phyloP scores from a whole-genome alignment of 192 early-diverging fungal genomes.

The Funneliformis mosseae region DNA sequence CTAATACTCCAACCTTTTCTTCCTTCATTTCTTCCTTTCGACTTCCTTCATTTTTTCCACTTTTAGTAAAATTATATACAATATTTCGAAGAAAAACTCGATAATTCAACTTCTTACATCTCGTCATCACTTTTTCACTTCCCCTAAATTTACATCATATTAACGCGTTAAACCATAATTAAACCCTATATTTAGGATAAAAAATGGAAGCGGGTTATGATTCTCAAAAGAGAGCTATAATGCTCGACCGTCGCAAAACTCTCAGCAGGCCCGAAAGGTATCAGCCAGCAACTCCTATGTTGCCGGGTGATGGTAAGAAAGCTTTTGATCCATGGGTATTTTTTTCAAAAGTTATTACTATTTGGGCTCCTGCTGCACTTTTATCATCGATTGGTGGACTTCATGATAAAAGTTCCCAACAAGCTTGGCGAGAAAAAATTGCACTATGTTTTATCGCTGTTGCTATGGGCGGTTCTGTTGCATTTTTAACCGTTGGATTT shows the following conservation, averaged over 20 bases:
- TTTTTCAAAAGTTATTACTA: slow-evolving; percentile 60
- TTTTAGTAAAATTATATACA: neutral
- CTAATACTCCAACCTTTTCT: neutral
- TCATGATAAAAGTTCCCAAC: slow-evolving; percentile 57
- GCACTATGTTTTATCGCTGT: slow-evolving; percentile 72
- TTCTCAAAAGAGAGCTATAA: neutral
- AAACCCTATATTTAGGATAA: neutral
- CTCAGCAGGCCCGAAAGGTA: slow-evolving; percentile 72
- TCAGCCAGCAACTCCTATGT: slow-evolving; percentile 68
- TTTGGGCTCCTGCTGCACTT: slow-evolving; percentile 60
- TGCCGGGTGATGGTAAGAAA: slow-evolving; percentile 54
- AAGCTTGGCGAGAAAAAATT: slow-evolving; percentile 73
- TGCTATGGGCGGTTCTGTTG: slow-evolving; percentile 65
- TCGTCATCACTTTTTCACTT: neutral
- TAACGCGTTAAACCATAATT: neutral
- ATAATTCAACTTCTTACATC: neutral
- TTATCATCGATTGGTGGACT: slow-evolving; percentile 58
- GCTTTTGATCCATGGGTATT: slow-evolving; percentile 57
- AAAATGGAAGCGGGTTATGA: slow-evolving; percentile 24
- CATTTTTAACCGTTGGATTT: slow-evolving; percentile 74
- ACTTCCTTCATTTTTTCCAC: neutral
- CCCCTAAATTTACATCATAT: neutral
- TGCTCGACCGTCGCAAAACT: slow-evolving; percentile 62
- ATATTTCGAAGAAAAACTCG: neutral
- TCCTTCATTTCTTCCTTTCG: neutral